A percentile compares a stretch with the other conserved stretches of the same genome.
Evolutionary conservation across 139 green algal genomes (phyloP).

Genomic region (Dunaliella sp.): DNA sequence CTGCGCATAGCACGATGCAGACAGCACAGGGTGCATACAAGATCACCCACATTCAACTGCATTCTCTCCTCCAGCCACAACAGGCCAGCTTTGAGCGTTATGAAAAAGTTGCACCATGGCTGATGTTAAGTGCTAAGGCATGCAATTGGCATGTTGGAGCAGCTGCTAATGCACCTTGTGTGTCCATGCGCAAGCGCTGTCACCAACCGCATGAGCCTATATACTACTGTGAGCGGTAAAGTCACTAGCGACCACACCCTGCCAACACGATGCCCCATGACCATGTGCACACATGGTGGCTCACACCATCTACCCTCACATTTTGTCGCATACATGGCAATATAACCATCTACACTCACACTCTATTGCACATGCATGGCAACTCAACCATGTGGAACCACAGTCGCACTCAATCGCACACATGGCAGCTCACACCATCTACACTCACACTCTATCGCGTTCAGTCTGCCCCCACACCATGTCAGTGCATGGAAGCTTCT

Average conservation of each 20-base stretch:
- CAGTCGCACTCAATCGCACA: background rate
- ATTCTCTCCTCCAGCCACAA: no score
- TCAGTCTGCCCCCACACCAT: constrained; percentile 77
- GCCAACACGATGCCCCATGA: background rate
- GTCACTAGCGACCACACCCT: background rate
- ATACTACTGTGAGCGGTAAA: background rate
- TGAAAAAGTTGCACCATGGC: background rate
- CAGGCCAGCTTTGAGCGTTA: background rate
- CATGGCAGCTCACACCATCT: background rate
- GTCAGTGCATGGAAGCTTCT: constrained; percentile 58
- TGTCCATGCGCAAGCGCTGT: no score
- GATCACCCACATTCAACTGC: no score
- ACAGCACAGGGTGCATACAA: no score
- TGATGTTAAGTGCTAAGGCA: background rate
- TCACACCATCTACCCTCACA: constrained; percentile 47
- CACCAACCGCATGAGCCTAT: background rate
- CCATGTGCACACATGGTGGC: background rate
- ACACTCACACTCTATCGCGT: constrained; percentile 68
- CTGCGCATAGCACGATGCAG: no score
- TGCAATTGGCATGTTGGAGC: no score
- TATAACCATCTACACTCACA: background rate
- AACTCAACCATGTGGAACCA: background rate
- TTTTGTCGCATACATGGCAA: constrained; percentile 55
- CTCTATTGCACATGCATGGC: no score
- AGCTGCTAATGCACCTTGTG: no score